These are phyloP conservation scores for Ashbya aceris DNA, from an alignment of 1,139 yeast species.

Conservation along the genomic window DNA sequence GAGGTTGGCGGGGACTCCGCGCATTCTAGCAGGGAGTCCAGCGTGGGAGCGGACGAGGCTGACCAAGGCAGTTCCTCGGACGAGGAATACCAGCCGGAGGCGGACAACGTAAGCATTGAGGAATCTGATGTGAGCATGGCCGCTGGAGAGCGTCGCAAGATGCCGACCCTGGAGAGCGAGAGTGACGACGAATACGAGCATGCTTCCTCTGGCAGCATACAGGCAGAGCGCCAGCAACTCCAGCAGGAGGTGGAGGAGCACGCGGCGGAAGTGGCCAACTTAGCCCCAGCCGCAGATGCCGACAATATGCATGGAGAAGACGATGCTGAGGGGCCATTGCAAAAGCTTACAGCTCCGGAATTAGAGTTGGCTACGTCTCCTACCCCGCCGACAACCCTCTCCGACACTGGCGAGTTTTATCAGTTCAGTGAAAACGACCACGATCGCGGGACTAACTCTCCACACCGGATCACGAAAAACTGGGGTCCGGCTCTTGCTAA, in stretches of 20 bases:
- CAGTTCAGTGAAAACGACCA: conserved; percentile 42
- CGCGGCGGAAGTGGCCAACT: conserved; percentile 11
- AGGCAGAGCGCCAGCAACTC: neutral
- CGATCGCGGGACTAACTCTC: conserved; percentile 53
- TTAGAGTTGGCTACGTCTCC: conserved; percentile 24
- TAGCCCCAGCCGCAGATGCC: conserved; percentile 17
- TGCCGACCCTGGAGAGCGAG: conserved; percentile 5
- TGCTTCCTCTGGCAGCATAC: conserved; percentile 3
- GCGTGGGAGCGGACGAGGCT: neutral
- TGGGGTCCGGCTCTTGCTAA: conserved; percentile 43
- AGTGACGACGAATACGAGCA: conserved; percentile 14
- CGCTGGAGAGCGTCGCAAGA: too few relatives aligned
- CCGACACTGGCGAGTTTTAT: conserved; percentile 40
- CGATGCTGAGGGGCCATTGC: conserved; percentile 7
- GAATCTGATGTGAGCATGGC: neutral
- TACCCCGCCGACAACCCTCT: conserved; percentile 39
- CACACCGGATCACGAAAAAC: conserved; percentile 46
- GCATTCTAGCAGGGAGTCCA: neutral
- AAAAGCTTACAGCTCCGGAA: conserved; percentile 7
- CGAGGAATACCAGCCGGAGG: conserved; percentile 13
- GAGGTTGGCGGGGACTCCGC: conserved; percentile 8
- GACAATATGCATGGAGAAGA: conserved; percentile 13
- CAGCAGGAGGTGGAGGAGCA: conserved; percentile 3
- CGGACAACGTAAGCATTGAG: conserved; percentile 7
- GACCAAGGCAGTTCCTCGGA: conserved; percentile 2